These are phyloP conservation scores for Kazachstania bromeliacearum DNA, from an alignment of 805 yeast species.

Conservation along the genomic window DNA sequence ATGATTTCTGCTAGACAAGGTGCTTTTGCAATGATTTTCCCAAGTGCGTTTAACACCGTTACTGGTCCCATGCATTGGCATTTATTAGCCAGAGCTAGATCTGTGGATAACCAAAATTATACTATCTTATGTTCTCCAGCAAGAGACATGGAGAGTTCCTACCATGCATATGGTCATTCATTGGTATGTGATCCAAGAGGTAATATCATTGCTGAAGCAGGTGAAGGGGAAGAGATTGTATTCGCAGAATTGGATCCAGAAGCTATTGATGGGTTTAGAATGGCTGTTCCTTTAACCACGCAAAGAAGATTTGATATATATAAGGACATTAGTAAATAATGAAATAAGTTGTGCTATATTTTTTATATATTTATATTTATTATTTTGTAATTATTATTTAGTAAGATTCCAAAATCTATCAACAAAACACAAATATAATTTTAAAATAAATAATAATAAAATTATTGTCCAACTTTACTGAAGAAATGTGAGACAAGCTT, in stretches of 20 bases:
- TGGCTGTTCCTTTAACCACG: constrained; percentile 54
- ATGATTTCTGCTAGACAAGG: constrained; percentile 56
- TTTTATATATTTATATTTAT: too few relatives aligned
- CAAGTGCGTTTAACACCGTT: constrained; percentile 77
- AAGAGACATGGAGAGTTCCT: constrained; percentile 50
- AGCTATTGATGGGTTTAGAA: constrained; percentile 46
- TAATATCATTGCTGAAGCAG: constrained; percentile 58
- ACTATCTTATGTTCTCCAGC: constrained; percentile 84
- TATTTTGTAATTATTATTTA: too few relatives aligned
- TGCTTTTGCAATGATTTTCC: constrained; percentile 69
- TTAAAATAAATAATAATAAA: too few relatives aligned
- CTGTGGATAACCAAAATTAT: constrained; percentile 65
- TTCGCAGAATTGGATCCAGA: constrained; percentile 66
- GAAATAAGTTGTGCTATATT: background rate
- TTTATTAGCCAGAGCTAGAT: constrained; percentile 59
- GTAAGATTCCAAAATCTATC: too few relatives aligned
- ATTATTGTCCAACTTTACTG: too few relatives aligned
- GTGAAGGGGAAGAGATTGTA: constrained; percentile 65
- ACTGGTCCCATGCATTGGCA: constrained; percentile 85
- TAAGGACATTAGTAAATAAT: constrained; percentile 22
- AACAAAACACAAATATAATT: too few relatives aligned
- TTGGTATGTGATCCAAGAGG: constrained; percentile 58
- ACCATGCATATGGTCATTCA: constrained; percentile 62
- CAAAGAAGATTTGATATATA: constrained; percentile 66
- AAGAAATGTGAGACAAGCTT: too few relatives aligned